Evolutionary conservation across 2,329 filamentous ascomycete species (phyloP), one percentile per base, ranked within the genome.

Genomic region (Tolypocladium guangdongense): DNA sequence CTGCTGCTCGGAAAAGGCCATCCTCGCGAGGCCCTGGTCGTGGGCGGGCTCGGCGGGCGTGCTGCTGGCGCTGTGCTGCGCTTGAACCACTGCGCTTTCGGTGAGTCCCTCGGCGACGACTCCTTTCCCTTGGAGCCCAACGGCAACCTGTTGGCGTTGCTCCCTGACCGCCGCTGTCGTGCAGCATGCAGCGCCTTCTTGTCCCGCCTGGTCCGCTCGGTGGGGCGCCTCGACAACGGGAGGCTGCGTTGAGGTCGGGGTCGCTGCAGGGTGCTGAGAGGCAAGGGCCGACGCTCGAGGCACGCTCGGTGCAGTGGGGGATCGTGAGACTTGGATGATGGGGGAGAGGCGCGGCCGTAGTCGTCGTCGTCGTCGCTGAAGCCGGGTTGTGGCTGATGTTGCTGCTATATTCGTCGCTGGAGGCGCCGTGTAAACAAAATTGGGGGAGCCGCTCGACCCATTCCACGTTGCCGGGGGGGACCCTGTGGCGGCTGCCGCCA

Each of bases 1-100:
- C 69, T 84, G 80, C 71, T 85, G 80, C 67, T 83, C 80, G 59
- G 78, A 72, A 68, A 75, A 82, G 54, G 80, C 81, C 82, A 85
- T 86, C 69, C 74, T 84, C 64, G 71, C 71, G 58, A 77, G 68
- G 58, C 69, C 73, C 61, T 72, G 73, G 59, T 79, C 76, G 69
- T 75, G 74, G 64, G 71, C 68, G 60, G 74, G 71, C 64, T 72
- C 70, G 54, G 70, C 67, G 60, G 70, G 64, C 8, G 52, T 50
- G 61, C 63, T 66, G 52, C 62, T 67, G 55, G 67, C 62, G 54
- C 65, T 67, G 55, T 68, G 63, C 54, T 66, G 67, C n/a, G n/a
- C n/a, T n/a, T n/a, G 58, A 68, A 68, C 47, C 64, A 63, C 52
- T 65, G 18, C 12, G 52, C 39, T 33, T 49, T 56, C 10, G 49